Evolutionary conservation across 2,329 filamentous ascomycete species (phyloP).

Genomic region (Tolypocladium cylindrosporum): DNA sequence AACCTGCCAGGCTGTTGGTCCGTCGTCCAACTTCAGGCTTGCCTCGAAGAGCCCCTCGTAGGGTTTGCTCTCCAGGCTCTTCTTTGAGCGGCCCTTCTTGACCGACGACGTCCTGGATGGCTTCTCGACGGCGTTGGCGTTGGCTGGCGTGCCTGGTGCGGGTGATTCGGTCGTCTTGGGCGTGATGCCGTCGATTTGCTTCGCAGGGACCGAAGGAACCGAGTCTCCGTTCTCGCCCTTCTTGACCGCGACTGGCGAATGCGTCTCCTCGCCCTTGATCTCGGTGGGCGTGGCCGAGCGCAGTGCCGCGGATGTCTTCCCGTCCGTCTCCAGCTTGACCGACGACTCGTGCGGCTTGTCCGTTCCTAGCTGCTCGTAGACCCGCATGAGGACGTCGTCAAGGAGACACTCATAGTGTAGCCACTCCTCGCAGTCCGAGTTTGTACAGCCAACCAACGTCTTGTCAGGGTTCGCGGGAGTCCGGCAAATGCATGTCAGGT

Average conservation of each 20-base stretch:
- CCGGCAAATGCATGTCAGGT: conserved; percentile 47
- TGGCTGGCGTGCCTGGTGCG: conserved; percentile 17
- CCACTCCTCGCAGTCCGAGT: conserved; percentile 46
- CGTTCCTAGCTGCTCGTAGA: conserved; percentile 38
- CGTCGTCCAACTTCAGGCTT: conserved; percentile 34
- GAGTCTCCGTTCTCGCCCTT: conserved; percentile 31
- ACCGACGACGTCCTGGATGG: conserved; percentile 14
- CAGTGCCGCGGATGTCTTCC: conserved; percentile 9
- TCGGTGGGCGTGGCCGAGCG: conserved; percentile 43
- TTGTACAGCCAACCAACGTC: conserved; percentile 47
- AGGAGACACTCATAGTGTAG: conserved; percentile 54
- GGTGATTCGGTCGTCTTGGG: conserved; percentile 20
- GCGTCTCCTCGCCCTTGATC: conserved; percentile 36
- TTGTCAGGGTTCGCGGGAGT: conserved; percentile 53
- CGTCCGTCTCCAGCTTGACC: conserved; percentile 29
- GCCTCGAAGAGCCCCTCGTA: conserved; percentile 44
- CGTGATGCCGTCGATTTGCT: conserved; percentile 21
- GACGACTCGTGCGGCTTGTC: conserved; percentile 31
- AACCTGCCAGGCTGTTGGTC: conserved; percentile 40
- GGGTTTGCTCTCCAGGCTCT: conserved; percentile 27
- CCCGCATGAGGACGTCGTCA: conserved; percentile 40
- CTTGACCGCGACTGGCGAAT: conserved; percentile 44
- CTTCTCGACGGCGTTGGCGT: conserved; percentile 8
- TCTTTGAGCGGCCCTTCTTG: conserved; percentile 29
- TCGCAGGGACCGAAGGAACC: conserved; percentile 17